These are phyloP conservation scores for Bacidia gigantensis DNA, from an alignment of 495 filamentous ascomycete species.

Conservation along the genomic window DNA sequence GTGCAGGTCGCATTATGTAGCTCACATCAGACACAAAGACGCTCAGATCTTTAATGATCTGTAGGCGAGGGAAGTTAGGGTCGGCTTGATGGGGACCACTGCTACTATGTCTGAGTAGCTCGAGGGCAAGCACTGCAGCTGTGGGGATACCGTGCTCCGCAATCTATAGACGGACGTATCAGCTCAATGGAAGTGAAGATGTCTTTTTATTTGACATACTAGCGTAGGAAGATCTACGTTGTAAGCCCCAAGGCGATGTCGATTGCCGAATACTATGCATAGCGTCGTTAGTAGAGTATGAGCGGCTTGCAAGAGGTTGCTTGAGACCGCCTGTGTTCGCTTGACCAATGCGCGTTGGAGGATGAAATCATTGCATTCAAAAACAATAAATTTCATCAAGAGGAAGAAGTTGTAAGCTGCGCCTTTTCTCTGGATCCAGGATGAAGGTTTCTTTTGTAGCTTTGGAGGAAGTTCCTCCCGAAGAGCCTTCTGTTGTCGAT, in stretches of 20 bases:
- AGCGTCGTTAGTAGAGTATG: constrained; percentile 35
- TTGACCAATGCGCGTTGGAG: constrained; percentile 43
- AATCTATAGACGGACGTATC: constrained; percentile 25
- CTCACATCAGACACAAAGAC: constrained; percentile 47
- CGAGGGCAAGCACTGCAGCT: constrained; percentile 46
- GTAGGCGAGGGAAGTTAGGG: constrained; percentile 38
- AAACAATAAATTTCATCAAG: constrained; percentile 34
- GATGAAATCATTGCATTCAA: constrained; percentile 45
- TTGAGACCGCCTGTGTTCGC: constrained; percentile 31
- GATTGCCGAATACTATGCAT: constrained; percentile 30
- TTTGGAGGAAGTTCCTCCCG: neutral
- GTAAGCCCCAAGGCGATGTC: constrained; percentile 35
- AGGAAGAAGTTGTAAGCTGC: constrained; percentile 18
- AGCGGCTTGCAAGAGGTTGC: constrained; percentile 20
- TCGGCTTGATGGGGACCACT: constrained; percentile 20
- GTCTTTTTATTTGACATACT: no score
- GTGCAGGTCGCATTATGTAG: constrained; percentile 35
- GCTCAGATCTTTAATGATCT: constrained; percentile 49
- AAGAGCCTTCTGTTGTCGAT: neutral
- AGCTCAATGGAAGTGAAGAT: no score
- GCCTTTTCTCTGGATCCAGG: constrained; percentile 22
- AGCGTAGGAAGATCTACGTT: constrained; percentile 43
- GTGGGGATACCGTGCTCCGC: constrained; percentile 42
- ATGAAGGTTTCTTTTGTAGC: neutral
- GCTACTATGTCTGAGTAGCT: constrained; percentile 46